Conservation (phyloP, 768 basidiomycete genomes). For the Kwoniella pini region DNA sequence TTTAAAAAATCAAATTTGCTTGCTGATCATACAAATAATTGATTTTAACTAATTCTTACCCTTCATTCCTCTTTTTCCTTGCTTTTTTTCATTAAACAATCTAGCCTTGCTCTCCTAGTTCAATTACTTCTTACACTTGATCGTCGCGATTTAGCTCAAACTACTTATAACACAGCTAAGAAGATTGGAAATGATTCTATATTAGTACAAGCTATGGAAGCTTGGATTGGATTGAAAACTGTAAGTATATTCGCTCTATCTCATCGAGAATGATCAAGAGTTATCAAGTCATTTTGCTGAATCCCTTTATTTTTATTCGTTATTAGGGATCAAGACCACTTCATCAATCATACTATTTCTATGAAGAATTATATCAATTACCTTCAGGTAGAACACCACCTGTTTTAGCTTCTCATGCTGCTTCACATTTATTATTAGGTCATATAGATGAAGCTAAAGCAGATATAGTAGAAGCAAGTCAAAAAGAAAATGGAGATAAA, state of each 20-base stretch:
- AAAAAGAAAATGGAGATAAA: slow-evolving; percentile 35
- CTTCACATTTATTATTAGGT: slow-evolving; percentile 51
- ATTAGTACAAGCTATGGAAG: slow-evolving; percentile 84
- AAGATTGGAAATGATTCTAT: slow-evolving; percentile 86
- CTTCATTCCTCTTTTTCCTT: no score
- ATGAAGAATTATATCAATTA: slow-evolving; percentile 54
- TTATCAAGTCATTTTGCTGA: no score
- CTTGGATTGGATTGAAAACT: slow-evolving; percentile 59
- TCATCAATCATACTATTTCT: slow-evolving; percentile 56
- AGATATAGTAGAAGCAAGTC: slow-evolving; percentile 50
- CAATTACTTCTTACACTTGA: slow-evolving; percentile 90
- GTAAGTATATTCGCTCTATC: slow-evolving; percentile 41
- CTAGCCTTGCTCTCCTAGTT: slow-evolving; percentile 76
- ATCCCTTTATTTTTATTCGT: not conserved
- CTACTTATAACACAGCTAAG: slow-evolving; percentile 79
- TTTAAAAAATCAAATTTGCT: no score
- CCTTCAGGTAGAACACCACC: slow-evolving; percentile 51
- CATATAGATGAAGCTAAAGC: slow-evolving; percentile 54
- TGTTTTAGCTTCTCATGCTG: slow-evolving; percentile 53
- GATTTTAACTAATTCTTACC: no score
- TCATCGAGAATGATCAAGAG: no score
- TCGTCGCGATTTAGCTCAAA: slow-evolving; percentile 81
- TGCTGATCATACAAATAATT: no score
- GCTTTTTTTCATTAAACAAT: no score
- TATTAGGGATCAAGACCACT: slow-evolving; percentile 49